Evolutionary conservation across 441 rosid genomes (phyloP), one percentile per base, ranked within the genome.

Genomic region (Populus hybrid): DNA sequence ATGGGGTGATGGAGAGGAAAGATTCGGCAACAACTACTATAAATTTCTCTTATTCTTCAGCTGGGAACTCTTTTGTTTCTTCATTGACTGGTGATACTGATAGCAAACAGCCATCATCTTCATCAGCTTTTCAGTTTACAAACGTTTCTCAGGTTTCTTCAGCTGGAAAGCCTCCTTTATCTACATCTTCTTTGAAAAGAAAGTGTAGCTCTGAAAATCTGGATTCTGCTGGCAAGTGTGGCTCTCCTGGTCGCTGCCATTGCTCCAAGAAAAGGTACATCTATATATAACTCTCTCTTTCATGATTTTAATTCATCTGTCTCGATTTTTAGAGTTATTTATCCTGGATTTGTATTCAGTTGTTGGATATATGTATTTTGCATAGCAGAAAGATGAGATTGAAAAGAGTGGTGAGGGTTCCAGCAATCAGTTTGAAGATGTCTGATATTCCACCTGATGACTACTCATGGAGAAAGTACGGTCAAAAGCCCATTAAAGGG

Each of bases 401-500:
- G 77, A 91, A 87, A 89, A 89, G 87, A 69, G 88, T 88, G 35
- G 88, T 89, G 75, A 91, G 87, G 77, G 93, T 91, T 18, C 92
- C 93, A 71, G 91, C 95, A 35, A 89, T 90, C 68, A 91, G 95
- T 83, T 83, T 81, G 85, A 91, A 90, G 84, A 83, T 90, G 73
- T 88, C 92, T 3, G 96, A 92, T 82, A 92, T 90, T 71, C 96
- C 96, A 56, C 90, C 94, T 0, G 94, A 92, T 81, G 96, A 92
- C 81, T 92, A 83, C 71, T 92, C 96, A 0, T 92, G 93, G 96
- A 89, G 96, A 81, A 92, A 92, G 75, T 92, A 90, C 50, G 96
- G 96, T 20, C 94, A 92, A 74, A 92, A 92, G 77, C 93, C 94
- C n/a, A 92, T 92, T 71, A 92, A 92, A 87, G 96, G 96, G 21